phyloP scores from a whole-genome alignment of 129 eudicot species.

The Lactuca saligna region DNA sequence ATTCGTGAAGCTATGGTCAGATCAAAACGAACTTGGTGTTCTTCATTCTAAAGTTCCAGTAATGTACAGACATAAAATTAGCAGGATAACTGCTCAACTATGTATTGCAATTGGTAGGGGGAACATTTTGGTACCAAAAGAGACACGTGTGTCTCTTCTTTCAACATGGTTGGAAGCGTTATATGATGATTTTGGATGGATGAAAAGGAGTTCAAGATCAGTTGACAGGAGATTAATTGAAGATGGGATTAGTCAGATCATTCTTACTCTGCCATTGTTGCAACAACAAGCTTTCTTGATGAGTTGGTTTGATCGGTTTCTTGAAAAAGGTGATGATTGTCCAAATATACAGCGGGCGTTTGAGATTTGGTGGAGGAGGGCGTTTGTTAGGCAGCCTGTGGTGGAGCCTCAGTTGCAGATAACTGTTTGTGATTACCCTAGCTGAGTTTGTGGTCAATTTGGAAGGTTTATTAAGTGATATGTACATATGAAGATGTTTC shows the following conservation, averaged over 20 bases:
- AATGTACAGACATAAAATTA: conserved; percentile 86
- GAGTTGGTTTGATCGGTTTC: conserved; percentile 87
- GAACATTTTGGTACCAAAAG: conserved; percentile 69
- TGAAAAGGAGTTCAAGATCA: conserved; percentile 55
- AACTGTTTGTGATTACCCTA: conserved; percentile 67
- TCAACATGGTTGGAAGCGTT: conserved; percentile 95
- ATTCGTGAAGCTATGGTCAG: conserved; percentile 81
- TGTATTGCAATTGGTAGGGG: conserved; percentile 88
- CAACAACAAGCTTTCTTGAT: conserved; percentile 72
- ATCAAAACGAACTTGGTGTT: conserved; percentile 70
- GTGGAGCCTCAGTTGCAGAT: conserved; percentile 68
- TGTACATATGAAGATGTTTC: conserved; percentile 27
- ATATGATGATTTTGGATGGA: conserved; percentile 88
- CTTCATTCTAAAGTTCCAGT: conserved; percentile 82
- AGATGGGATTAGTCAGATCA: conserved; percentile 76
- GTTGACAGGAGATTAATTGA: conserved; percentile 73
- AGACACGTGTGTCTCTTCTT: conserved; percentile 54
- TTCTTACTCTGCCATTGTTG: conserved; percentile 65
- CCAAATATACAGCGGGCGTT: conserved; percentile 88
- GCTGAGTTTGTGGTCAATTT: conserved; percentile 26
- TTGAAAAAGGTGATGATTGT: conserved; percentile 84
- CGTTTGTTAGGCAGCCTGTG: conserved; percentile 69
- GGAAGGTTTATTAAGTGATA: conserved; percentile 2
- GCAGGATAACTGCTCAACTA: conserved; percentile 79
- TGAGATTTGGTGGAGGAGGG: conserved; percentile 95